phyloP scores from a whole-genome alignment of 108 stramenopile genomes.

The Skeletonema potamos region DNA sequence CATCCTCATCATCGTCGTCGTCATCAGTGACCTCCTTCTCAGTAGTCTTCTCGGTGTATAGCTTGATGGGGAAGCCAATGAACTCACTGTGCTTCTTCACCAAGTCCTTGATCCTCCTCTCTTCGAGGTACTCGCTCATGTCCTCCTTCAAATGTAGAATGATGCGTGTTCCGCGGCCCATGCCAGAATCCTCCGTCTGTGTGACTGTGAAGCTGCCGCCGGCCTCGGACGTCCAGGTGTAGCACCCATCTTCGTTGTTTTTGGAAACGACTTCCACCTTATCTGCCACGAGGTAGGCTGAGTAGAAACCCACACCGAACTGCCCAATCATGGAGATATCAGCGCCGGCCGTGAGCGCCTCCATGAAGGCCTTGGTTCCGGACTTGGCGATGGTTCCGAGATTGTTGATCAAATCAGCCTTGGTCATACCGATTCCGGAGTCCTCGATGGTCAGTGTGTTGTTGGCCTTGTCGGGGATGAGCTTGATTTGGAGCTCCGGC shows the following conservation, averaged over 20 bases:
- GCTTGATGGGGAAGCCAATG: constrained; percentile 99
- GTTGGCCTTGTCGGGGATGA: constrained; percentile 99
- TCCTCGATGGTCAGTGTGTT: constrained; percentile 99
- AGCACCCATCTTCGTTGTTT: constrained; percentile 92
- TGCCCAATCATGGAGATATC: constrained; percentile 99
- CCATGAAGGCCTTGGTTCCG: constrained; percentile 99
- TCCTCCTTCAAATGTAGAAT: constrained; percentile 99
- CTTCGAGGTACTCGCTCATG: constrained; percentile 99
- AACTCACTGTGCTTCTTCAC: constrained; percentile 99
- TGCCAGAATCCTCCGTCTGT: constrained; percentile 72
- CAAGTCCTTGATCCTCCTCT: constrained; percentile 96
- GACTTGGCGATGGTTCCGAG: constrained; percentile 99
- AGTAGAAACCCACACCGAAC: constrained; percentile 99
- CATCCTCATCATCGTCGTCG: constrained; percentile 96
- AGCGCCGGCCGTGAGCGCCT: constrained; percentile 98
- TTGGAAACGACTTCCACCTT: constrained; percentile 97
- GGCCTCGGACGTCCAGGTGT: constrained; percentile 96
- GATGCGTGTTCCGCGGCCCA: constrained; percentile 98
- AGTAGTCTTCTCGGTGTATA: constrained; percentile 99
- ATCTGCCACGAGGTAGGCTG: constrained; percentile 99
- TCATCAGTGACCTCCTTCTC: constrained; percentile 99
- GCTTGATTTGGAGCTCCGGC: constrained; percentile 95
- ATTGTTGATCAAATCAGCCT: constrained; percentile 99
- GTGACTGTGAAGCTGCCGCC: constrained; percentile 98
- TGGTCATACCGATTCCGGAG: constrained; percentile 99